phyloP scores from a whole-genome alignment of 768 basidiomycete genomes.

The Pseudohyphozyma bogoriensis region DNA sequence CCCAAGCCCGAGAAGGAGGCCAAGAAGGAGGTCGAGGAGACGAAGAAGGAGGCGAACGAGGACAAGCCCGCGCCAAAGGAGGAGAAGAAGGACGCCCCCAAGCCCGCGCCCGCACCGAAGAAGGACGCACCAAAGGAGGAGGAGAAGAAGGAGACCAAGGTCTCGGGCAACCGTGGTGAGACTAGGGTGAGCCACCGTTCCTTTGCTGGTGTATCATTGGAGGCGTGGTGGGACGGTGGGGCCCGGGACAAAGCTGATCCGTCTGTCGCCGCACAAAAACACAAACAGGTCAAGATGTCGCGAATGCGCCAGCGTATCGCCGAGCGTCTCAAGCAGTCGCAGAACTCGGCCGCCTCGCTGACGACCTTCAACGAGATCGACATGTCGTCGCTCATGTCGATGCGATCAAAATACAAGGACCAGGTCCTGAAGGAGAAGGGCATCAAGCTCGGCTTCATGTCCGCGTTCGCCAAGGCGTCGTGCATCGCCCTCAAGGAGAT shows the following conservation, averaged over 20 bases:
- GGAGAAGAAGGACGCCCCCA: conserved; percentile 33
- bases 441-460: conserved; percentile 97
- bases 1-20: conserved; percentile 34
- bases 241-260: background rate
- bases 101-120: conserved; percentile 33
- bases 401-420: conserved; percentile 93
- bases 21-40: conserved; percentile 38
- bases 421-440: conserved; percentile 78
- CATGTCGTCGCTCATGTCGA: conserved; percentile 88
- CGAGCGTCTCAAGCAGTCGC: conserved; percentile 93
- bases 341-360: conserved; percentile 88
- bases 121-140: conserved; percentile 40
- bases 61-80: conserved; percentile 39
- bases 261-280: background rate
- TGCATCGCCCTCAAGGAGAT: conserved; percentile 79
- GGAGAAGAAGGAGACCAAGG: conserved; percentile 37
- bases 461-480: conserved; percentile 82
- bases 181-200: conserved; percentile 57
- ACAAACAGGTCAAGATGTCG: conserved; percentile 82
- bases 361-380: conserved; percentile 99
- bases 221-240: background rate
- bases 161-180: conserved; percentile 60
- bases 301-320: conserved; percentile 96
- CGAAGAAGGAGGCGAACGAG: conserved; percentile 41
- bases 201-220: background rate